Conservation (phyloP, 805 yeast genomes). For the Kodamaea nitidulidarum region DNA sequence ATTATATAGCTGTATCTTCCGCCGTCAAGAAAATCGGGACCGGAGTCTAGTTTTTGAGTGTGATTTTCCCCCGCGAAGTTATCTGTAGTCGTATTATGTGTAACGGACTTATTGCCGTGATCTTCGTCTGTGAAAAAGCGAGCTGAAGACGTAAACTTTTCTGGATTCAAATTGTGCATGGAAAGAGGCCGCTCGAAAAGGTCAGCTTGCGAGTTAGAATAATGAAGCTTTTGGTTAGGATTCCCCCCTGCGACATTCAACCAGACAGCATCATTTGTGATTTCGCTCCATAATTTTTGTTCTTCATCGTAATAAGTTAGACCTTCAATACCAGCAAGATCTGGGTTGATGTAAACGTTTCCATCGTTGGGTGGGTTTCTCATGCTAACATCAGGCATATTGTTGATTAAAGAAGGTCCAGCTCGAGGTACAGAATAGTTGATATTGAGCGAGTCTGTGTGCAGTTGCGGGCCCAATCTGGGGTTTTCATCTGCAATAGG, state of each 20-base stretch:
- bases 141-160: constrained; percentile 2
- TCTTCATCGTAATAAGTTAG: constrained; percentile 40
- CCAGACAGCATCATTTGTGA: constrained; percentile 77
- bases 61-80: neutral
- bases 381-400: neutral
- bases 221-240: constrained; percentile 18
- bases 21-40: constrained; percentile 6
- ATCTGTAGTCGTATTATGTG: neutral
- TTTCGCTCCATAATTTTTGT: constrained; percentile 68
- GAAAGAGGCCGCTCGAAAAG: constrained; percentile 8
- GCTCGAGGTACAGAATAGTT: constrained; percentile 11
- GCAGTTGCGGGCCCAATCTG: constrained; percentile 14
- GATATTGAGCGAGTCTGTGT: constrained; percentile 17
- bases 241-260: constrained; percentile 33
- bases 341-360: constrained; percentile 33
- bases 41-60: neutral
- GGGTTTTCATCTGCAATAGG: neutral
- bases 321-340: constrained; percentile 42
- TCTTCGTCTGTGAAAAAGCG: neutral
- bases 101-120: neutral
- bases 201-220: constrained; percentile 10
- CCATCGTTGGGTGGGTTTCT: constrained; percentile 11
- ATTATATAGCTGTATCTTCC: constrained; percentile 36
- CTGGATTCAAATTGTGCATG: constrained; percentile 7
- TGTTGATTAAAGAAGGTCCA: neutral